A percentile compares a stretch with the other conserved stretches of the same genome.
Evolutionary conservation across 2,329 filamentous ascomycete species (phyloP).

Genomic region (Triangularia setosa): DNA sequence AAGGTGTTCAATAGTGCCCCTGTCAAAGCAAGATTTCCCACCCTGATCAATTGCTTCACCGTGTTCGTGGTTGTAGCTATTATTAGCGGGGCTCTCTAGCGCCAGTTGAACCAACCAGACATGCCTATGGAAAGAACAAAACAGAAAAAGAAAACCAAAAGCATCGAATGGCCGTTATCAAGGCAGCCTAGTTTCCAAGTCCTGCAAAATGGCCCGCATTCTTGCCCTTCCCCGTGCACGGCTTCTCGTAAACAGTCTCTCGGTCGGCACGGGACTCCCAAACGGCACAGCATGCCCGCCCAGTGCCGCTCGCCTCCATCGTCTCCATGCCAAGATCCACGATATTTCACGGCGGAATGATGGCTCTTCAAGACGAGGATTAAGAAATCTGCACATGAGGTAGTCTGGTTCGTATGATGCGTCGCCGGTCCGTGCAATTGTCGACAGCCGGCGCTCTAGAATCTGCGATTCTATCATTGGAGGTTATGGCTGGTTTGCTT

Average conservation of each 20-base stretch:
- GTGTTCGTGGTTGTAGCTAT: background rate
- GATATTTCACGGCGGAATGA: background rate
- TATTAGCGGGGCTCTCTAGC: background rate
- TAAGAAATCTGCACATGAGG: background rate
- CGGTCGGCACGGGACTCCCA: background rate
- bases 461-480: background rate
- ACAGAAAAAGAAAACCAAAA: background rate
- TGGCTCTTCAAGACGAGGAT: background rate
- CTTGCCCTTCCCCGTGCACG: slow-evolving; percentile 1
- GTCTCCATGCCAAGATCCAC: background rate
- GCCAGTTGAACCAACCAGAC: background rate
- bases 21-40: background rate
- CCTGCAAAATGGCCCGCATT: slow-evolving; percentile 1
- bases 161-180: background rate
- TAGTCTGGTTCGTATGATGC: background rate
- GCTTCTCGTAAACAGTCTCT: slow-evolving; percentile 1
- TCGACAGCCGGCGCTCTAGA: background rate
- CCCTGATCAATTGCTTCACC: background rate
- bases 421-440: background rate
- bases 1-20: background rate
- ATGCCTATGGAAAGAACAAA: background rate
- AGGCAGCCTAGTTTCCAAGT: background rate
- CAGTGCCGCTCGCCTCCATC: background rate
- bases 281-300: background rate
- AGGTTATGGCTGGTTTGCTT: background rate